These are phyloP conservation scores for Diaporthe humulicola DNA, from an alignment of 2,329 filamentous ascomycete species.

Conservation along the genomic window DNA sequence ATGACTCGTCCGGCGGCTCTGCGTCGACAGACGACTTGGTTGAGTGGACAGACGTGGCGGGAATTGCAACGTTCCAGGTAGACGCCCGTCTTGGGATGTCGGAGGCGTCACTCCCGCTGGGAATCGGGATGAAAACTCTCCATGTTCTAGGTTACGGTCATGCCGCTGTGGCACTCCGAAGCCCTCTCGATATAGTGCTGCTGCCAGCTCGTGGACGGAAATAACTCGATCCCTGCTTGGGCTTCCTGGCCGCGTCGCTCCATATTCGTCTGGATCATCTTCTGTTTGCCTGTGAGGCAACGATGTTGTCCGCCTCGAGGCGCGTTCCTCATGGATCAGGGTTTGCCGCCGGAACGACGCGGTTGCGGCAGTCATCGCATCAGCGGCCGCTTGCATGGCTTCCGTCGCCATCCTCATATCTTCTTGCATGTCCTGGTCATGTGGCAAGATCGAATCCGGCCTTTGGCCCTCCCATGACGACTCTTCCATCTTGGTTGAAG, in stretches of 20 bases:
- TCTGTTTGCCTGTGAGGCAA: background rate
- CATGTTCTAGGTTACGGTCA: background rate
- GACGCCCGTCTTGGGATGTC: background rate
- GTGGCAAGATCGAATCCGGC: slow-evolving; percentile 19
- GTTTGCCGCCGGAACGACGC: slow-evolving; percentile 44
- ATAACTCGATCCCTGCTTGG: background rate
- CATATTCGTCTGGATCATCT: background rate
- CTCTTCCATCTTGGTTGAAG: background rate
- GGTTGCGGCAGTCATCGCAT: slow-evolving; percentile 48
- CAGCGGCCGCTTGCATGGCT: slow-evolving; percentile 48
- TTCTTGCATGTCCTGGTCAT: slow-evolving; percentile 37
- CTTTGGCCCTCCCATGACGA: background rate
- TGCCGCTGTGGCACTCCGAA: background rate
- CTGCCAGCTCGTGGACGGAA: background rate
- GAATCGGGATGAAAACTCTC: background rate
- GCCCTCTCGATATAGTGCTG: background rate
- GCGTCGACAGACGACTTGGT: background rate
- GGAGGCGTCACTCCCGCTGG: background rate
- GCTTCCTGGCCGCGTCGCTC: background rate
- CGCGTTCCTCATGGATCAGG: background rate
- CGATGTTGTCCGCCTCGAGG: slow-evolving; percentile 2
- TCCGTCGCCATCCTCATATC: slow-evolving; percentile 46
- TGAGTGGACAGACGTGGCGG: slow-evolving; percentile 8
- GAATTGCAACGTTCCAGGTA: background rate
- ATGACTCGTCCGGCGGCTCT: background rate